Evolutionary conservation across 208 protist species (phyloP).

Genomic region (Wallacemonas collosoma): DNA sequence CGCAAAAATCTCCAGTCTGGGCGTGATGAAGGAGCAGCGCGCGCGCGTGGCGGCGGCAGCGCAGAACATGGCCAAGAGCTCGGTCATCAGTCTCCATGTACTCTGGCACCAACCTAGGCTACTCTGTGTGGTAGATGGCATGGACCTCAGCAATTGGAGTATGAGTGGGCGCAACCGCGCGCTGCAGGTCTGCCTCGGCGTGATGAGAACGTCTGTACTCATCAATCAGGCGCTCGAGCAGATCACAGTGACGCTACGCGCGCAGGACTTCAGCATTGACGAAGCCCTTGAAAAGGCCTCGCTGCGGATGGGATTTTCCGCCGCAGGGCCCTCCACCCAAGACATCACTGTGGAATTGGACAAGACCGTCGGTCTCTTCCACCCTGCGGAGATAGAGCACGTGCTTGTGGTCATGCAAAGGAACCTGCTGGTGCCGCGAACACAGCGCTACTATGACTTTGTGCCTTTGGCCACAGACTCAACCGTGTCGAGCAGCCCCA

Average conservation of each 20-base stretch:
- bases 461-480: slow-evolving; percentile 4
- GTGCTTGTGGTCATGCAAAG: slow-evolving; percentile 55
- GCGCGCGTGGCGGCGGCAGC: slow-evolving; percentile 61
- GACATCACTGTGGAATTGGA: slow-evolving; percentile 53
- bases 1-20: slow-evolving; percentile 74
- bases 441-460: slow-evolving; percentile 52
- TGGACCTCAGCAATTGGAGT: slow-evolving; percentile 47
- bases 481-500: too few species aligned
- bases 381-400: slow-evolving; percentile 65
- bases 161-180: slow-evolving; percentile 19
- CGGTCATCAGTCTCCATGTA: slow-evolving; percentile 48
- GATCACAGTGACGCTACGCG: slow-evolving; percentile 41
- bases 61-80: slow-evolving; percentile 54
- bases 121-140: slow-evolving; percentile 59
- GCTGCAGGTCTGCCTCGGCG: slow-evolving; percentile 71
- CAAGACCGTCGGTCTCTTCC: slow-evolving; percentile 49
- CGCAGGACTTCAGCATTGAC: slow-evolving; percentile 69
- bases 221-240: slow-evolving; percentile 43
- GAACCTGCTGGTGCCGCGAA: slow-evolving; percentile 61
- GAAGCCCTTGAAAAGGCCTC: slow-evolving; percentile 65
- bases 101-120: slow-evolving; percentile 79
- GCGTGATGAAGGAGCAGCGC: slow-evolving; percentile 81
- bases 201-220: slow-evolving; percentile 57
- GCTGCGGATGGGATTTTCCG: slow-evolving; percentile 44
- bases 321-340: slow-evolving; percentile 16